phyloP scores from a whole-genome alignment of 148 eudicot species.

The Arctostaphylos glauca region DNA sequence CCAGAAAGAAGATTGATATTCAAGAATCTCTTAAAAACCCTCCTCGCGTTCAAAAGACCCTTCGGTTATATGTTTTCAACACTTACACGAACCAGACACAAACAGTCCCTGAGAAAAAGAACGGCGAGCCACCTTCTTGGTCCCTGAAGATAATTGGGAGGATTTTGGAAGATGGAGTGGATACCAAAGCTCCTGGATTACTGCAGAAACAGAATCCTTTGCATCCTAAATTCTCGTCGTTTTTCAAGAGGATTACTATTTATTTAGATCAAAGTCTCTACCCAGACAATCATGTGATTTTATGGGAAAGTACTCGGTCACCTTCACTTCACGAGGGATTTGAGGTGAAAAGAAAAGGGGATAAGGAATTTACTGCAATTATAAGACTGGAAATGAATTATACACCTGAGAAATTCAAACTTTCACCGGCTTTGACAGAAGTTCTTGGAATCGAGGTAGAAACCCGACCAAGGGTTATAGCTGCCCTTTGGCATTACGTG shows the following conservation, averaged over 20 bases:
- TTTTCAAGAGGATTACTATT: conserved; percentile 77
- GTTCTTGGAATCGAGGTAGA: conserved; percentile 84
- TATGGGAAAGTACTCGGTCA: conserved; percentile 86
- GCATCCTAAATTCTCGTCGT: conserved; percentile 77
- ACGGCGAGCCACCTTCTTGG: conserved; percentile 73
- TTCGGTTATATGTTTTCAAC: conserved; percentile 74
- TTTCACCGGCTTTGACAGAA: conserved; percentile 68
- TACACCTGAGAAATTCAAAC: conserved; percentile 67
- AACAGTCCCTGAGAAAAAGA: conserved; percentile 27
- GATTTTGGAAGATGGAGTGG: conserved; percentile 60
- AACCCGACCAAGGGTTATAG: conserved; percentile 67
- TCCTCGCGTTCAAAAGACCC: conserved; percentile 56
- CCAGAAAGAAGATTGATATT: conserved; percentile 70
- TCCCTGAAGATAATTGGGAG: conserved; percentile 79
- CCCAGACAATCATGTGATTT: conserved; percentile 74
- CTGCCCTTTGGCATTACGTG: conserved; percentile 93
- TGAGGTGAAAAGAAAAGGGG: conserved; percentile 91
- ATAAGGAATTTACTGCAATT: conserved; percentile 83
- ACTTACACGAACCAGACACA: conserved; percentile 67
- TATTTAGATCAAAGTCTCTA: conserved; percentile 81
- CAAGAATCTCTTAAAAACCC: conserved; percentile 61
- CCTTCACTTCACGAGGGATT: conserved; percentile 77
- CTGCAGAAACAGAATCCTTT: conserved; percentile 23
- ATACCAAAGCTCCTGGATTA: conserved; percentile 27
- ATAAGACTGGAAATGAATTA: conserved; percentile 85